Base-by-base conservation (phyloP, 1,284 basidiomycete species). In the Tylopilus sp. region DNA sequence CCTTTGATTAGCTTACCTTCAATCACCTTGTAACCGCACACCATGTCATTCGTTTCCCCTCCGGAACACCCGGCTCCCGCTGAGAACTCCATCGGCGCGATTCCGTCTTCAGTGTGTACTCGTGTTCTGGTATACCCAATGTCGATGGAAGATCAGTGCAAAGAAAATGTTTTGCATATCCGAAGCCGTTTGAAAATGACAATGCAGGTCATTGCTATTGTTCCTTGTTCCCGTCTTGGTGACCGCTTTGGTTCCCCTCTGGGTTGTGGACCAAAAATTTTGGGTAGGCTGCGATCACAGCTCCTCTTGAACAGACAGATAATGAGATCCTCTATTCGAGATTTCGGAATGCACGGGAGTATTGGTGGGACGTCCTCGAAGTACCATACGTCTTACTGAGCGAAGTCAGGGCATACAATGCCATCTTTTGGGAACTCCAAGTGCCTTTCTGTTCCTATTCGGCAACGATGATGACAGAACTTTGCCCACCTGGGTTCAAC, bases 391-490 rank as follows among this genome's bases (percentile, higher is more conserved):
- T 15, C 31, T 41, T 40, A 1, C 44, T 54, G 15, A 63, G 46
- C 29, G 2, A 34, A 39, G 10, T 0, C 4, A 55, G 63, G 61
- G 63, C 59, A 1, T 66, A 64, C 29, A 66, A 63, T 10, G 43
- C 65, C 18, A 2, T 63, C 3, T 64, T 57, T 9, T 59, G 61
- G 26, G 40, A 66, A 16, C 89, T 89, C 74, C 89, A 92, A 67
- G 90, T 89, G 8, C 90, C 91, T 0, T 93, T 91, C 72, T 93
- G 89, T 61, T 86, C 89, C 0, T 89, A 86, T 61, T 79, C 86
- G 16, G 88, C 91, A 68, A 90, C 89, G 1, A 88, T 90, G 86
- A 90, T 92, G 86, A 84, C 85, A 0, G 90, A 92, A 62, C 75
- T 92, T 12, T 80, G 84, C 19, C 87, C 89, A 13, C 86, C 86